Evolutionary conservation across 768 basidiomycete species (phyloP).

Genomic region (Mycena venus): DNA sequence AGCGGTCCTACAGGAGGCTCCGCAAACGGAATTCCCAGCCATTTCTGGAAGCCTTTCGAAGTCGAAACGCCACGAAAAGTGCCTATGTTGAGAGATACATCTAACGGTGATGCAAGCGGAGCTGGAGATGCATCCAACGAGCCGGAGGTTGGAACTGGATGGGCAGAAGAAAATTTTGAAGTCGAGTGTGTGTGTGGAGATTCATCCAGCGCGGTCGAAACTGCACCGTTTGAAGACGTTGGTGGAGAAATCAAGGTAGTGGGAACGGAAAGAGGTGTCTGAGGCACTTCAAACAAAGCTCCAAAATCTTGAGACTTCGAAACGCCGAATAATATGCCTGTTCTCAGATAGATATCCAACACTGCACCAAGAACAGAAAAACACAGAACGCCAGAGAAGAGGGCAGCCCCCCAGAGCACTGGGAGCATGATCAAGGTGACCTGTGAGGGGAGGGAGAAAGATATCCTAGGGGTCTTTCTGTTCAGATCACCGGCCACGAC

Average conservation of each 20-base stretch:
- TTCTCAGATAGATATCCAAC: conserved; percentile 54
- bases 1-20: conserved; percentile 66
- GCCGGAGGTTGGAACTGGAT: neutral
- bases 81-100: conserved; percentile 58
- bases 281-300: no score
- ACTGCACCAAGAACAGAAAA: conserved; percentile 24
- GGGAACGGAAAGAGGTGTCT: no score
- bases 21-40: conserved; percentile 74
- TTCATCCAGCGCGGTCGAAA: no score
- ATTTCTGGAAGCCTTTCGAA: conserved; percentile 62
- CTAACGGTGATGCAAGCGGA: conserved; percentile 32
- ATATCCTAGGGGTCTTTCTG: no score
- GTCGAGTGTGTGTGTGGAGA: no score
- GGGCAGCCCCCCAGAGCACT: neutral
- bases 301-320: no score
- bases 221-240: no score
- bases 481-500: no score
- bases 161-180: no score
- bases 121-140: neutral
- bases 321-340: conserved; percentile 63
- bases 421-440: no score
- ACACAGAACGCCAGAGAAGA: neutral
- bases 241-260: no score
- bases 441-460: no score
- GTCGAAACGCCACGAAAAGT: conserved; percentile 61